Base-by-base conservation (phyloP, 2,329 filamentous ascomycete species). In the Fusarium veterinarium region DNA sequence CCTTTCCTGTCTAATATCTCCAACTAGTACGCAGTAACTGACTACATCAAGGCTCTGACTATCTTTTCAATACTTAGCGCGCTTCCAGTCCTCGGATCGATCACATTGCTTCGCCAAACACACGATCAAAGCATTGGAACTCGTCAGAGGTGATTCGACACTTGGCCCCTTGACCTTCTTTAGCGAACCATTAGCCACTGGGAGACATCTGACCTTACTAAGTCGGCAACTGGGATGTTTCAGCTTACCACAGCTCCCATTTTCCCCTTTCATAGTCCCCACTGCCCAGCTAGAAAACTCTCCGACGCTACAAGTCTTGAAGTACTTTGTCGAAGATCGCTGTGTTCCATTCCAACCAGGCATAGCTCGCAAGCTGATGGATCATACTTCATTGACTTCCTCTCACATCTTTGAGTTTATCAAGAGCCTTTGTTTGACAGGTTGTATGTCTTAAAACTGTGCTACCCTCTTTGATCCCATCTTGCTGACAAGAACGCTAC, bases 1-100 rank as follows among this genome's bases (percentile, higher is more conserved):
- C 2, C 2, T 10, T 14, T 28, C 3, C 3, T 23, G 8, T 6
- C 40, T 57, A 19, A 10, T 16, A 2, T 16, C 41, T 49, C 4
- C 30, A 33, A 10, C 40, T 33, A 6, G 13, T 28, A 13, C 19
- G 8, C 38, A 44, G 38, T 8, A 44, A 31, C 16, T 19, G 14
- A 12, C 23, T 14, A 5, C 10, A 8, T 3, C 19, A 17, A 10
- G n/a, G 16, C 49, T 7, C 10, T 11, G 33, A 12, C 25, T 8
- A 6, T 23, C 19, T 53, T 8, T 16, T 52, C 7, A 14, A 5
- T 53, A 10, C 33, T 4, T 8, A 13, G 14, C 10, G 11, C 23
- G 0, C 49, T 53, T n/a, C 7, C 3, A 6, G 19, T 2, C n/a
- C 23, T 16, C 1, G 3, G 1, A n/a, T 28, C 10, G 0, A 17